Evolutionary conservation across 306 rosid species (phyloP).

Genomic region (Cicer arietinum): DNA sequence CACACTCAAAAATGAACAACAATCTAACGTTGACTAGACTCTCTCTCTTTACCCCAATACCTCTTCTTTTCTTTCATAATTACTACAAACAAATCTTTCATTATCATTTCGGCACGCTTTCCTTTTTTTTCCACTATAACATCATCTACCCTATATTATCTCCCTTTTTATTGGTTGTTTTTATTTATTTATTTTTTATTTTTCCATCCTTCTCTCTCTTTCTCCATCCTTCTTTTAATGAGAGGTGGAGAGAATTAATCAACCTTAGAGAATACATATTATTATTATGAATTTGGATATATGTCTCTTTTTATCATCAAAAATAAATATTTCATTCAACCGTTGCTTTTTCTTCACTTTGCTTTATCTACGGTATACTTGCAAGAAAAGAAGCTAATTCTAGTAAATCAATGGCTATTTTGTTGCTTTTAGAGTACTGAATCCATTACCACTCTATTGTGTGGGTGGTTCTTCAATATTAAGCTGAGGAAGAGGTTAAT

Average conservation of each 20-base stretch:
- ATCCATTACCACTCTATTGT: not conserved
- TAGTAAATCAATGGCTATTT: not conserved
- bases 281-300: not conserved
- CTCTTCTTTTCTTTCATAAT: too few relatives aligned
- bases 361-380: not conserved
- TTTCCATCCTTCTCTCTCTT: not conserved
- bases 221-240: not conserved
- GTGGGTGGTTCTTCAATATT: not conserved
- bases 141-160: not conserved
- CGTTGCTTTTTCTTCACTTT: not conserved
- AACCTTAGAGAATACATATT: too few relatives aligned
- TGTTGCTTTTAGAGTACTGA: not conserved
- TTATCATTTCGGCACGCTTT: conserved; percentile 12
- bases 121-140: conserved; percentile 9
- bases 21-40: conserved; percentile 35
- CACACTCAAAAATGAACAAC: not conserved
- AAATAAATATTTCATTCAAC: not conserved
- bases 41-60: not conserved
- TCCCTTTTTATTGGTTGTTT: not conserved
- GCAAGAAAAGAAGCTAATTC: not conserved
- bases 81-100: not conserved
- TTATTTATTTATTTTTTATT: not conserved
- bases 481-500: conserved; percentile 34
- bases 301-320: not conserved
- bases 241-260: too few relatives aligned